A percentile compares a stretch with the other conserved stretches of the same genome.
Conservation (phyloP, 2,329 filamentous ascomycete species). For the Eutypa lata region DNA sequence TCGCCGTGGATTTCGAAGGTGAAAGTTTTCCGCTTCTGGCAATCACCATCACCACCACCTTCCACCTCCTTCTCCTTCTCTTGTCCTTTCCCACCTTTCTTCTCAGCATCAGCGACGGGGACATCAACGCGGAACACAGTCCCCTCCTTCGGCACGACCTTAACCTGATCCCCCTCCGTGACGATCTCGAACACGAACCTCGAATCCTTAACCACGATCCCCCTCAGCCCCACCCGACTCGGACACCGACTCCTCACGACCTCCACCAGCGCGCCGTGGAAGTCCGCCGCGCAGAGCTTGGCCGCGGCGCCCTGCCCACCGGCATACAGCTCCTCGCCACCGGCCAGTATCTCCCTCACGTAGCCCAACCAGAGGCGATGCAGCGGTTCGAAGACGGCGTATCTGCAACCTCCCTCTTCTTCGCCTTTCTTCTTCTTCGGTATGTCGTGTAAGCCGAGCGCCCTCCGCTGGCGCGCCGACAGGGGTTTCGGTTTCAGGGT, state of each 20-base stretch:
- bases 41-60: slow-evolving; percentile 16
- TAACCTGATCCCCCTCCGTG: slow-evolving; percentile 66
- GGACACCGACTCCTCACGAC: slow-evolving; percentile 80
- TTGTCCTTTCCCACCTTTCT: slow-evolving; percentile 5
- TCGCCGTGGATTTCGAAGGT: slow-evolving; percentile 85
- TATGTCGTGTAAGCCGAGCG: slow-evolving; percentile 70
- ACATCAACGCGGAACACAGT: slow-evolving; percentile 80
- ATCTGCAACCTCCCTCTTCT: slow-evolving; percentile 60
- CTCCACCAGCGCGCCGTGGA: slow-evolving; percentile 80
- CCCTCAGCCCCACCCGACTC: slow-evolving; percentile 75
- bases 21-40: slow-evolving; percentile 35
- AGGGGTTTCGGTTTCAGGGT: slow-evolving; percentile 62
- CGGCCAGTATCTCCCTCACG: slow-evolving; percentile 74
- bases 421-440: slow-evolving; percentile 59
- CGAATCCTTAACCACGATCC: slow-evolving; percentile 86
- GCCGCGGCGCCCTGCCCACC: slow-evolving; percentile 62
- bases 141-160: slow-evolving; percentile 84
- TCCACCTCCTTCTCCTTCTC: slow-evolving; percentile 17
- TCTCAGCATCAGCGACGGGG: slow-evolving; percentile 31
- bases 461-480: slow-evolving; percentile 74
- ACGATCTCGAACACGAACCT: slow-evolving; percentile 85
- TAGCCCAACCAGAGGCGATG: slow-evolving; percentile 81
- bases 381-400: slow-evolving; percentile 73
- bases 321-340: slow-evolving; percentile 53
- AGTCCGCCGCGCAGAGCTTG: slow-evolving; percentile 81